These are phyloP conservation scores for Cantharellus cinnabarinus DNA, from an alignment of 768 basidiomycete genomes.

Conservation along the genomic window DNA sequence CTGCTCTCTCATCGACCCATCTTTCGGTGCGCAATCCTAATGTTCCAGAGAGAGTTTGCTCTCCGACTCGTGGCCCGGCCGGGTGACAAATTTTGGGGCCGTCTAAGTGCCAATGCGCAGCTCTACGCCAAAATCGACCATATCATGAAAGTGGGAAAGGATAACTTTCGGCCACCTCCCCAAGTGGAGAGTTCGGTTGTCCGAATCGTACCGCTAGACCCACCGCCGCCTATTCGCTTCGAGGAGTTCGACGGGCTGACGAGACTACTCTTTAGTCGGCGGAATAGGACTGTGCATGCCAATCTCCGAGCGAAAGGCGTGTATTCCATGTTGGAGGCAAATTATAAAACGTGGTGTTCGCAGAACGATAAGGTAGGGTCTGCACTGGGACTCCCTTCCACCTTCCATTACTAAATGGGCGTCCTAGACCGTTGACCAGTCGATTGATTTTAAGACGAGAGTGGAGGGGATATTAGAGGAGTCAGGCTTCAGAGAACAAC, in stretches of 20 bases:
- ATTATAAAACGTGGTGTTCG: conserved; percentile 83
- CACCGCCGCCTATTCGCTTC: conserved; percentile 87
- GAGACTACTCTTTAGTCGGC: conserved; percentile 71
- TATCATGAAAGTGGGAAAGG: conserved; percentile 88
- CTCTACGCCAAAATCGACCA: conserved; percentile 93
- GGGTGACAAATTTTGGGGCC: conserved; percentile 72
- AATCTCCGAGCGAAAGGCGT: conserved; percentile 87
- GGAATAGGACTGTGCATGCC: conserved; percentile 78
- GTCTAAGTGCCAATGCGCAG: conserved; percentile 90
- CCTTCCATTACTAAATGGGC: not conserved
- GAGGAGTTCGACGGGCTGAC: conserved; percentile 95
- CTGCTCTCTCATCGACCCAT: conserved; percentile 90
- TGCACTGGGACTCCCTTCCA: conserved; percentile 20
- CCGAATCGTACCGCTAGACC: conserved; percentile 76
- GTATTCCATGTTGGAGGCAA: conserved; percentile 80
- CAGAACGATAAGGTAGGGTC: conserved; percentile 34
- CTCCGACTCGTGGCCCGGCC: conserved; percentile 76
- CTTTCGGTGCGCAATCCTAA: conserved; percentile 86
- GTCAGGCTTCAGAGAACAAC: conserved; percentile 49
- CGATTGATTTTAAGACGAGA: conserved; percentile 42
- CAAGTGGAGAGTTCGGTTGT: conserved; percentile 88
- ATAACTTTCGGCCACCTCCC: conserved; percentile 91
- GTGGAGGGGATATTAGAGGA: conserved; percentile 56
- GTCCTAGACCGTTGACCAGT: conserved; percentile 45
- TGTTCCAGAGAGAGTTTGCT: conserved; percentile 99